Conservation (phyloP, 805 yeast species). For the Saccharomycopsis schoenii region DNA sequence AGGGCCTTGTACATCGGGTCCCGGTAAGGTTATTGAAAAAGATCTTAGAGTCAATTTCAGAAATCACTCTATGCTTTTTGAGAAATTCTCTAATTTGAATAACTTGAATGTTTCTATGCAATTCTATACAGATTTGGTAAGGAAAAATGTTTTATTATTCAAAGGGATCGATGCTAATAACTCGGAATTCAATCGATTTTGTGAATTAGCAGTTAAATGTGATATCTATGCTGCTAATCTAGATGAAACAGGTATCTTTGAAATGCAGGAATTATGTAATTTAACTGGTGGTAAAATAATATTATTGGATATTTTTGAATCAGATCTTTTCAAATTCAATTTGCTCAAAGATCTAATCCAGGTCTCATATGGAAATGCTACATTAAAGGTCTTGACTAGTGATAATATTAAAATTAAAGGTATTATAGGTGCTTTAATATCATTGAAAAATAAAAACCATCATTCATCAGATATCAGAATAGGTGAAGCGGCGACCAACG, state of each 20-base stretch:
- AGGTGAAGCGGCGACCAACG: slow-evolving; percentile 30
- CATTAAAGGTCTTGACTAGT: slow-evolving; percentile 27
- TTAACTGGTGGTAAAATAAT: slow-evolving; percentile 29
- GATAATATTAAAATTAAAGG: slow-evolving; percentile 27
- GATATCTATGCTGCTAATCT: slow-evolving; percentile 30
- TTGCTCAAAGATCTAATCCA: slow-evolving; percentile 15
- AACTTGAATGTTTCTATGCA: slow-evolving; percentile 18
- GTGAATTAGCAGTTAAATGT: slow-evolving; percentile 20
- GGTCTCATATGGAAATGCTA: slow-evolving; percentile 8
- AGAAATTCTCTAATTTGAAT: slow-evolving; percentile 23
- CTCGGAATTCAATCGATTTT: slow-evolving; percentile 1
- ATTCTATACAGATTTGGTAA: slow-evolving; percentile 18
- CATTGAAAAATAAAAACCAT: slow-evolving; percentile 21
- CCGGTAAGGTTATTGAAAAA: slow-evolving; percentile 28
- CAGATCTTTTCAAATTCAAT: slow-evolving; percentile 21
- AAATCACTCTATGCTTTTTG: slow-evolving; percentile 30
- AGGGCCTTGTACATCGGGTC: slow-evolving; percentile 32
- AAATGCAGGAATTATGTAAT: slow-evolving; percentile 29
- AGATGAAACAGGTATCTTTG: slow-evolving; percentile 36
- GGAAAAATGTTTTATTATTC: slow-evolving; percentile 23
- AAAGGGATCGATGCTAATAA: slow-evolving; percentile 17
- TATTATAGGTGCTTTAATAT: slow-evolving; percentile 27
- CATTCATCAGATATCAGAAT: slow-evolving; percentile 20
- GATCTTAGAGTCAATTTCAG: slow-evolving; percentile 22
- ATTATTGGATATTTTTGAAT: slow-evolving; percentile 26